These are phyloP conservation scores for Pseudogymnoascus sp. DNA, from an alignment of 2,329 filamentous ascomycete genomes.

Conservation along the genomic window DNA sequence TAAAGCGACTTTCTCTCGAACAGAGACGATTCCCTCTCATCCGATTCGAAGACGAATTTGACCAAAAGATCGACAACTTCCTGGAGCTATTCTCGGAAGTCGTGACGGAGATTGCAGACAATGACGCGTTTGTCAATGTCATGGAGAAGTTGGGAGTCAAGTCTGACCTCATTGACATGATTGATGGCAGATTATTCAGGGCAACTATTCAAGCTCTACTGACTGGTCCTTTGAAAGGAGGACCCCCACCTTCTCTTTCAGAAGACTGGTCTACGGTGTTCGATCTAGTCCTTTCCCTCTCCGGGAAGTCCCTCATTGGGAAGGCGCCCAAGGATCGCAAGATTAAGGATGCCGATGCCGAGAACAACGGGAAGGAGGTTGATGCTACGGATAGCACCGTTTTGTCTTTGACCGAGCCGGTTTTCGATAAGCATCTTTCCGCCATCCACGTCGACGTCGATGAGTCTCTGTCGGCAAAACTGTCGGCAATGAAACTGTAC, in stretches of 20 bases:
- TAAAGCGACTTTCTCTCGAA: conserved; percentile 35
- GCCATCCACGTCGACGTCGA: conserved; percentile 34
- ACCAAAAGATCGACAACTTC: conserved; percentile 32
- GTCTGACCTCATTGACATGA: conserved; percentile 45
- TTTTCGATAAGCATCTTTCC: conserved; percentile 40
- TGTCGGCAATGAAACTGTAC: conserved; percentile 33
- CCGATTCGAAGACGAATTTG: conserved; percentile 27
- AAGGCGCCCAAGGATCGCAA: conserved; percentile 19
- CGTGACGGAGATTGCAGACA: conserved; percentile 31
- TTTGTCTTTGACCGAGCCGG: conserved; percentile 41
- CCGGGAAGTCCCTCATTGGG: conserved; percentile 10
- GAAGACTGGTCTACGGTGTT: conserved; percentile 21
- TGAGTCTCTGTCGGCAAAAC: conserved; percentile 19
- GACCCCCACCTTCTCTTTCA: conserved; percentile 15
- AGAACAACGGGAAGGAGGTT: conserved; percentile 11
- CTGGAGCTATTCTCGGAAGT: conserved; percentile 31
- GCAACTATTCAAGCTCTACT: conserved; percentile 24
- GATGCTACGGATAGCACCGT: conserved; percentile 25
- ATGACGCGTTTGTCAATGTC: conserved; percentile 17
- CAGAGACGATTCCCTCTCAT: conserved; percentile 32
- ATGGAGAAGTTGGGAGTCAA: conserved; percentile 16
- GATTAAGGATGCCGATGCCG: conserved; percentile 16
- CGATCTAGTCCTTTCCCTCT: conserved; percentile 11
- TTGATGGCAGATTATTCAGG: conserved; percentile 45
- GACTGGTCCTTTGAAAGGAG: conserved; percentile 16